phyloP scores from a whole-genome alignment of 805 yeast species.

The Suhomyces faveliae region DNA sequence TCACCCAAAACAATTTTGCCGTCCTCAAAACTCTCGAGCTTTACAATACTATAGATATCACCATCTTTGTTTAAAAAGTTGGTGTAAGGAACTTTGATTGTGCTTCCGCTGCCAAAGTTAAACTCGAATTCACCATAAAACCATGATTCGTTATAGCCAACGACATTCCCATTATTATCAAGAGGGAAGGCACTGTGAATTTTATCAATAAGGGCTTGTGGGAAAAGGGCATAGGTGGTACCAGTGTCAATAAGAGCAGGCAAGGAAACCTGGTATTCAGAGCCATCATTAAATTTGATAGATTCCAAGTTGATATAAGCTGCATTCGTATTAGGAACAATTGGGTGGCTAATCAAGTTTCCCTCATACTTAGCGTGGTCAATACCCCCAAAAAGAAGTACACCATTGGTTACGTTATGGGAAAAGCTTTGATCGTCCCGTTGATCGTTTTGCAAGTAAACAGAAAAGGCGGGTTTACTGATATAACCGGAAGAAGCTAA shows the following conservation, averaged over 20 bases:
- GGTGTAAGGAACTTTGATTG: conserved; percentile 2
- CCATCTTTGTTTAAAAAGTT: not conserved
- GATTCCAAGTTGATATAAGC: not conserved
- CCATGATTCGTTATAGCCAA: not conserved
- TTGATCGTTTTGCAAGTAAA: not conserved
- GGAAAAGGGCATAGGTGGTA: conserved; percentile 6
- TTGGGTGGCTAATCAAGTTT: conserved; percentile 27
- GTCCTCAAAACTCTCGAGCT: not conserved
- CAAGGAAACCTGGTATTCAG: not conserved
- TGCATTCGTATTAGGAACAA: conserved; percentile 7
- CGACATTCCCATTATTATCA: not conserved
- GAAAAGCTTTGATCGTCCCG: not conserved
- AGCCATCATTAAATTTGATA: not conserved
- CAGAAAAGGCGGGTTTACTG: not conserved
- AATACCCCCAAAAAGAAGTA: conserved; percentile 66
- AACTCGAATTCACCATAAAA: not conserved
- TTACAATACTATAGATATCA: not conserved
- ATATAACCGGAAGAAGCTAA: not conserved
- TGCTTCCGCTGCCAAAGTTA: not conserved
- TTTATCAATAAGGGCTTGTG: not conserved
- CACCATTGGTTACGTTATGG: not conserved
- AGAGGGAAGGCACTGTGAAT: not conserved
- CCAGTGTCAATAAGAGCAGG: conserved; percentile 17
- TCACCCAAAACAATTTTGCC: not conserved
- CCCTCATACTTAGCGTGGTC: conserved; percentile 64